Evolutionary conservation across 495 filamentous ascomycete genomes (phyloP), one percentile per base, ranked within the genome.

Genomic region (Astrothelium macrocarpum): DNA sequence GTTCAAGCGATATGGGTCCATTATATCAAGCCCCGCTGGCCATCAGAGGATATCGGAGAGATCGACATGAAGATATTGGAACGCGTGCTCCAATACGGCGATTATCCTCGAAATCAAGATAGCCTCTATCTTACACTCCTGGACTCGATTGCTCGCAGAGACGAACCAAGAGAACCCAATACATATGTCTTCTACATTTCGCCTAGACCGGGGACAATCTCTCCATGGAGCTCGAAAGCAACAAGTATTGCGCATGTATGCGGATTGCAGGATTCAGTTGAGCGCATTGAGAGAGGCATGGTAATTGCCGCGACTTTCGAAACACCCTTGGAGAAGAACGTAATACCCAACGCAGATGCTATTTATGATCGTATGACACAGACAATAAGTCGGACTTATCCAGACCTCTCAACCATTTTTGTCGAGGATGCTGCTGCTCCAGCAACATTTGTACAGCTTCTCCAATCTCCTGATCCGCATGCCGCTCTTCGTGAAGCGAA

Each of bases 141-240:
- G 68, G 65, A 76, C 36, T 70, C 74, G 53, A 67, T 73, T 53
- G 63, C 62, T 58, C 63, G 65, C 66, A 61, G 66, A 26, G 72
- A 73, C 31, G 73, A 78, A 59, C 80, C 77, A 12, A 59, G 72
- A 34, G 78, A 74, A 59, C 42, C 73, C 36, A 76, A 82, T 64
- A 70, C 69, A 3, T 67, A 69, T 18, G 32, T 82, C 26, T 84
- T 85, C 71, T 90, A 90, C 71, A 80, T 97, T 56, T 83, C 81
- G 39, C 94, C 93, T 12, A 83, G 94, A 59, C 80, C 79, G 32
- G 86, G 85, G 45, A 96, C 92, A 39, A 91, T 95, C 66, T 96
- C 91, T 42, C 94, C 94, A 75, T 98, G 94, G 94, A 96, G 90
- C 72, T 95, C 92, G 59, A 90, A 96, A 71, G 94, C 93, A 42